Base-by-base conservation (phyloP, 129 eudicot genomes). In the Solidago caesia region DNA sequence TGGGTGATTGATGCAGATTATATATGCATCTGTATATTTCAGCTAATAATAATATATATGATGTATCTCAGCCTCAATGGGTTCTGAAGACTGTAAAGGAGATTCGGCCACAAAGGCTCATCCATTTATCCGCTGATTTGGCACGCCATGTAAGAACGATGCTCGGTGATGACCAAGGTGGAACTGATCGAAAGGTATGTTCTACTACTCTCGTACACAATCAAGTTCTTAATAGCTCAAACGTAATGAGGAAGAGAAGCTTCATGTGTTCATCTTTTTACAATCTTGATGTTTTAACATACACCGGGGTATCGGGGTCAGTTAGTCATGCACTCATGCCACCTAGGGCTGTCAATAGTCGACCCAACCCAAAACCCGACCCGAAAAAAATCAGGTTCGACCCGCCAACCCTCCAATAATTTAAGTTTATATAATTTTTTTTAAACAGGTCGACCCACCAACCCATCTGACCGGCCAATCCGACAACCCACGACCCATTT, bases 91-190 rank as follows among this genome's bases (percentile, higher is more conserved):
- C 83, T 21, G 83, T 82, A 44, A 90, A 84, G 77, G 91, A 94
- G 71, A 84, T 74, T 51, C 79, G 80, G 67, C 68, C 80, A 74
- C 99, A 82, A 80, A 89, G 90, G 77, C 87, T 91, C 65, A 87
- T 88, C 73, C 91, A 83, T 60, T 48, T 94, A 76, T 94, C 99
- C 14, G 84, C 91, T 74, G 99, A 94, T 87, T 75, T 94, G 87
- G 96, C 97, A 80, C 60, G 89, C 87, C 86, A 85, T 59, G 83
- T 90, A 47, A 92, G 96, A 85, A 83, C 65, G 55, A 72, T 75
- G 74, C 86, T 85, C 65, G 86, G 82, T 56, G 76, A 80, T 49
- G 58, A 75, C 44, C 85, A 82, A 75, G 57, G 70, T 78, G 82
- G 71, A 51, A 62, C 43, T 33, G 67, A 44, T 47, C 75, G 48